A percentile compares a stretch with the other conserved stretches of the same genome.
Evolutionary conservation across 495 filamentous ascomycete genomes (phyloP).

Genomic region (Tetracladium setigerum): DNA sequence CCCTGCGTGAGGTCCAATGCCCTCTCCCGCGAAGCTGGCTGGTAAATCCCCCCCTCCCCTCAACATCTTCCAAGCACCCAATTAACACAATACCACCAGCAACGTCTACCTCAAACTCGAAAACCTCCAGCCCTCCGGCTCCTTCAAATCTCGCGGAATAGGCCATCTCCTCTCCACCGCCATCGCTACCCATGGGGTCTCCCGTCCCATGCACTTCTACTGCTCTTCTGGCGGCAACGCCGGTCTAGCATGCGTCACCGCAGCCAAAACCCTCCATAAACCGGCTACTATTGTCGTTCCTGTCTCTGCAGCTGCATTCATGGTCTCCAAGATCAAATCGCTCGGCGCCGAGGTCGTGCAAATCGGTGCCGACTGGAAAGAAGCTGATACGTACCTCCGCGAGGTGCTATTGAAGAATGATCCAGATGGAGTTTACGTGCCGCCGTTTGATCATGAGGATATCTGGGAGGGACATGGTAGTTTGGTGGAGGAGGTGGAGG

Average conservation of each 20-base stretch:
- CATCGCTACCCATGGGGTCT: constrained; percentile 24
- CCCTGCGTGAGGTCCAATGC: constrained; percentile 11
- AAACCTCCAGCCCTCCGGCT: constrained; percentile 84
- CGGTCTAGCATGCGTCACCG: constrained; percentile 81
- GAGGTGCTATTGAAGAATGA: constrained; percentile 47
- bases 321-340: constrained; percentile 61
- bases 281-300: constrained; percentile 82
- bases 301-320: constrained; percentile 52
- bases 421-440: constrained; percentile 65
- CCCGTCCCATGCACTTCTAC: constrained; percentile 66
- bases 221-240: constrained; percentile 86
- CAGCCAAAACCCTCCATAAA: constrained; percentile 58
- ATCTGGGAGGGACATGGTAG: constrained; percentile 77
- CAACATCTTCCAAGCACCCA: background rate
- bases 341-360: constrained; percentile 48
- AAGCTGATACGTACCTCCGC: constrained; percentile 68
- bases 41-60: constrained; percentile 7
- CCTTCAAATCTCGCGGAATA: constrained; percentile 91
- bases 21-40: constrained; percentile 20
- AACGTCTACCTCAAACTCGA: constrained; percentile 87
- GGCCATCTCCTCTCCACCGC: constrained; percentile 67
- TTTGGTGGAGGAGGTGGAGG: constrained; percentile 64
- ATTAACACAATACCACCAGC: constrained; percentile 10
- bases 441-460: constrained; percentile 81
- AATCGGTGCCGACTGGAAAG: constrained; percentile 62